Evolutionary conservation across 805 yeast genomes (phyloP).

Genomic region (Lipomyces spencermartinsiae): DNA sequence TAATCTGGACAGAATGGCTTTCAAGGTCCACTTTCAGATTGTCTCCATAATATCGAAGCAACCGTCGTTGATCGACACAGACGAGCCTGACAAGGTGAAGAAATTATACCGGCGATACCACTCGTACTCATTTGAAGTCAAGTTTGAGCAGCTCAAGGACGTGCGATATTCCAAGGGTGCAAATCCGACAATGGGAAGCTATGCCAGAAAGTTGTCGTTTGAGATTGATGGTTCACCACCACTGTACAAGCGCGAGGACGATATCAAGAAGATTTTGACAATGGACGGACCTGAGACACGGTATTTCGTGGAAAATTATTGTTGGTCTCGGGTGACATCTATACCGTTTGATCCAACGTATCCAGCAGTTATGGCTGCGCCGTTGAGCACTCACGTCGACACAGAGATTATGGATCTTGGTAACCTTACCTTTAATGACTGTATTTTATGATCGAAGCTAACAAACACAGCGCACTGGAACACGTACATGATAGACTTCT

Average conservation of each 20-base stretch:
- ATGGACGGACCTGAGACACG: neutral
- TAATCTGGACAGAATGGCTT: neutral
- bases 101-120: neutral
- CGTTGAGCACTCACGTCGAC: neutral
- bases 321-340: slow-evolving; percentile 9
- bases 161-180: slow-evolving; percentile 5
- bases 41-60: neutral
- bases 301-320: slow-evolving; percentile 3
- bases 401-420: neutral
- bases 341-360: neutral
- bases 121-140: slow-evolving; percentile 1
- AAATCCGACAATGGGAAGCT: neutral
- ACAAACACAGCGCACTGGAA: slow-evolving; percentile 5
- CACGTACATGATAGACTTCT: slow-evolving; percentile 10
- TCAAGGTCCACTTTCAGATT: slow-evolving; percentile 3
- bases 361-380: neutral
- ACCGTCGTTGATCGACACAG: slow-evolving; percentile 1
- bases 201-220: slow-evolving; percentile 1
- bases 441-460: neutral
- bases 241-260: slow-evolving; percentile 5
- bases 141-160: slow-evolving; percentile 2
- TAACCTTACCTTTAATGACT: neutral
- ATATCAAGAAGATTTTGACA: slow-evolving; percentile 2
- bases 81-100: neutral
- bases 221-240: neutral